These are phyloP conservation scores for Neolentinus lepideus DNA, from an alignment of 1,284 basidiomycete species.

Conservation along the genomic window DNA sequence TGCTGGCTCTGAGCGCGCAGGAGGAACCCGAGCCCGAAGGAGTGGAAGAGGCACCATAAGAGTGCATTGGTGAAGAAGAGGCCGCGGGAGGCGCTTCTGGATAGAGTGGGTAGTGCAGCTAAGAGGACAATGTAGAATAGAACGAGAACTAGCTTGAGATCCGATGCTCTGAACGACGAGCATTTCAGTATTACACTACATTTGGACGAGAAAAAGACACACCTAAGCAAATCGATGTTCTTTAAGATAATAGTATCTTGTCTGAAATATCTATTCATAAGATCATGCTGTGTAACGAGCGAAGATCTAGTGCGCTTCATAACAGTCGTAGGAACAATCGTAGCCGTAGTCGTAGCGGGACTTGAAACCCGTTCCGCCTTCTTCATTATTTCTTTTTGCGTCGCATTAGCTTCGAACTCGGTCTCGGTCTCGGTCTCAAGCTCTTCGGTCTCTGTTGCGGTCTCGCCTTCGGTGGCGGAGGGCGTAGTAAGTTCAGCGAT, in stretches of 20 bases:
- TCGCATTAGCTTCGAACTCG: slow-evolving; percentile 17
- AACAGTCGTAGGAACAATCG: slow-evolving; percentile 8
- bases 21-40: slow-evolving; percentile 80
- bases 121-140: slow-evolving; percentile 47
- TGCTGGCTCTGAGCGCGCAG: slow-evolving; percentile 79
- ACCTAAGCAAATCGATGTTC: slow-evolving; percentile 86
- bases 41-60: slow-evolving; percentile 85
- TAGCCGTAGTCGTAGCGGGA: slow-evolving; percentile 7
- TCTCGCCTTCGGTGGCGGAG: slow-evolving; percentile 65
- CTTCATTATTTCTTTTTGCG: slow-evolving; percentile 8
- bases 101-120: slow-evolving; percentile 38
- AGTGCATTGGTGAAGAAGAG: slow-evolving; percentile 82
- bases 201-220: slow-evolving; percentile 16
- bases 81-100: slow-evolving; percentile 34
- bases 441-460: slow-evolving; percentile 50
- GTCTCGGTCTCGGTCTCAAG: slow-evolving; percentile 63
- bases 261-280: slow-evolving; percentile 87
- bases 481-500: slow-evolving; percentile 42
- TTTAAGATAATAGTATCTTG: slow-evolving; percentile 79
- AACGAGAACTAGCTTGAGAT: slow-evolving; percentile 58
- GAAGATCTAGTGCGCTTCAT: slow-evolving; percentile 8
- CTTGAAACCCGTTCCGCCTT: slow-evolving; percentile 8
- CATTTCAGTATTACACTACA: background rate
- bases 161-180: slow-evolving; percentile 37
- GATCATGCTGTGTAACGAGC: slow-evolving; percentile 73